Percentiles rank a stretch among this genome's conserved stretches.
Conservation (phyloP, 305 asterid genomes). For the Fraxinus dipetala region DNA sequence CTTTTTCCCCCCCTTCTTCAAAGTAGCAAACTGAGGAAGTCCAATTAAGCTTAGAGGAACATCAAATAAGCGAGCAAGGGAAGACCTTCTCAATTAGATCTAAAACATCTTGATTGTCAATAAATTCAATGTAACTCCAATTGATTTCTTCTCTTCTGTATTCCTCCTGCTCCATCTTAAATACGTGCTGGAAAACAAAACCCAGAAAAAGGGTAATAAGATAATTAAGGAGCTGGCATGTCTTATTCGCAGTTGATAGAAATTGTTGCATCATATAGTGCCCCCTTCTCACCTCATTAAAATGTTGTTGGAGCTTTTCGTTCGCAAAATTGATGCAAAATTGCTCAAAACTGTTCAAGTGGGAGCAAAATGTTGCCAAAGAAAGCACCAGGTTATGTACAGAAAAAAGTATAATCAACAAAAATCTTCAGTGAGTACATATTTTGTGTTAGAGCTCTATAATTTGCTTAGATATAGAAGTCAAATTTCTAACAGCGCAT, state of each 20-base stretch:
- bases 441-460: background rate
- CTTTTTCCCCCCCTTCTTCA: background rate
- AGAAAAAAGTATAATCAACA: background rate
- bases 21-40: background rate
- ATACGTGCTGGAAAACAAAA: conserved; percentile 75
- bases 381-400: conserved; percentile 8
- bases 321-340: conserved; percentile 97
- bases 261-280: conserved; percentile 20
- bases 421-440: background rate
- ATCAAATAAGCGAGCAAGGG: conserved; percentile 24
- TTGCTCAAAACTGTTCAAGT: conserved; percentile 82
- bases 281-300: conserved; percentile 75
- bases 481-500: background rate
- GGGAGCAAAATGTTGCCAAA: conserved; percentile 23
- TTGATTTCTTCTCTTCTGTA: conserved; percentile 83
- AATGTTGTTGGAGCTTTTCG: conserved; percentile 99
- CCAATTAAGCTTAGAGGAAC: conserved; percentile 8
- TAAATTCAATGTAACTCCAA: conserved; percentile 98
- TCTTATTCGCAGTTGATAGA: conserved; percentile 24
- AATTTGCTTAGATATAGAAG: background rate
- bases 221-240: conserved; percentile 19
- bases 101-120: conserved; percentile 98
- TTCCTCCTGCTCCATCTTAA: conserved; percentile 99
- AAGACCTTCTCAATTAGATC: conserved; percentile 93
- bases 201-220: conserved; percentile 19